Conservation (phyloP, 257 asterid species). For the Ophiorrhiza pumila region DNA sequence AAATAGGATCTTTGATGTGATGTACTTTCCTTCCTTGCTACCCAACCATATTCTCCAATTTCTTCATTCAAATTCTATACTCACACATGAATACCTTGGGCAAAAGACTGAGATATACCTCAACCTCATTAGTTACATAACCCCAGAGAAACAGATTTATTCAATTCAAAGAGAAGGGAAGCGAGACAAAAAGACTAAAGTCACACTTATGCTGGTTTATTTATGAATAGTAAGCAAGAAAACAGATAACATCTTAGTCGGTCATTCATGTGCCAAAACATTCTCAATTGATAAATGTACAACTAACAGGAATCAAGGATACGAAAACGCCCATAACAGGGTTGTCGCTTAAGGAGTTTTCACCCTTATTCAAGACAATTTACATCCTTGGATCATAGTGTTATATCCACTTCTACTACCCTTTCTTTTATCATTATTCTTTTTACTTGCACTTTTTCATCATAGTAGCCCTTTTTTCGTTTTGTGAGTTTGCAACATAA, state of each 20-base stretch:
- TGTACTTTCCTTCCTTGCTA: not conserved
- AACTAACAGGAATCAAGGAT: not conserved
- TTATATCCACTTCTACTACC: not conserved
- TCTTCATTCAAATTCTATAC: not conserved
- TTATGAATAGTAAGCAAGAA: not conserved
- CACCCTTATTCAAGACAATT: not conserved
- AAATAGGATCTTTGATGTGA: conserved; percentile 1
- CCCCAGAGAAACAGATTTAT: not conserved
- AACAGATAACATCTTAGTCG: not conserved
- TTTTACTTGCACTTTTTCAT: not conserved
- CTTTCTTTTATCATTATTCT: not conserved
- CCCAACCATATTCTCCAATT: not conserved
- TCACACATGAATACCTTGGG: not conserved
- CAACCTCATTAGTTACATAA: not conserved
- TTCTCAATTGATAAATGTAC: not conserved
- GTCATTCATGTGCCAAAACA: not conserved
- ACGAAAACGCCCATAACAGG: no score
- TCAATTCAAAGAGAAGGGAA: not conserved
- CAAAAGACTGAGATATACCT: not conserved
- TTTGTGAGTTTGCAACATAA: not conserved
- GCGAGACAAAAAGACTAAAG: not conserved
- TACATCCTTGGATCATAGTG: not conserved
- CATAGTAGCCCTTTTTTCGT: not conserved
- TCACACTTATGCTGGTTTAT: not conserved
- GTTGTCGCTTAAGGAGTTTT: not conserved